phyloP scores from a whole-genome alignment of 2,329 filamentous ascomycete species.

The Talaromyces sp. region DNA sequence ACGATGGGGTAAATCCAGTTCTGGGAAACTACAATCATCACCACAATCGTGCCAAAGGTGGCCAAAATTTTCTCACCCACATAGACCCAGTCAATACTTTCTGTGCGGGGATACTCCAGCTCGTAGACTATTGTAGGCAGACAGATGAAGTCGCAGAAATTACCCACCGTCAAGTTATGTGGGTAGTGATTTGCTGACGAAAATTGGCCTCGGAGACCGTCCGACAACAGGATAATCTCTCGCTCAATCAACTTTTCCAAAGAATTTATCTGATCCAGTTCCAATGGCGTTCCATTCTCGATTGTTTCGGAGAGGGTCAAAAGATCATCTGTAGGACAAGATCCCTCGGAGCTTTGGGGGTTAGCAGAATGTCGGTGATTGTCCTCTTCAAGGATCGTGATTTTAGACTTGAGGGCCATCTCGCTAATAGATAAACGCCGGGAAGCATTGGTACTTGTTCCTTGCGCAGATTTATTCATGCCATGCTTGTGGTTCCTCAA shows the following conservation, averaged over 20 bases:
- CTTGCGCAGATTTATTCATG: background rate
- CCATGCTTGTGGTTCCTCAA: conserved; percentile 9
- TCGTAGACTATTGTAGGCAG: conserved; percentile 80
- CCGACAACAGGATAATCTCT: conserved; percentile 66
- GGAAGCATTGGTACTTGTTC: background rate
- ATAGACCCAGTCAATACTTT: conserved; percentile 72
- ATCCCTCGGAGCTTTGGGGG: conserved; percentile 13
- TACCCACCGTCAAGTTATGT: conserved; percentile 65
- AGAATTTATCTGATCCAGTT: conserved; percentile 57
- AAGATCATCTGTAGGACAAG: conserved; percentile 55
- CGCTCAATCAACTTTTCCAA: conserved; percentile 68
- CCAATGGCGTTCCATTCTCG: conserved; percentile 60
- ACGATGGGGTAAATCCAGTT: conserved; percentile 77
- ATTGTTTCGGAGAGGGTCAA: conserved; percentile 65
- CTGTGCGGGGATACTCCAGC: conserved; percentile 71
- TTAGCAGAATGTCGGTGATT: conserved; percentile 45
- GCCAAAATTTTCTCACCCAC: conserved; percentile 72
- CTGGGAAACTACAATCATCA: conserved; percentile 79
- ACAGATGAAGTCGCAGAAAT: conserved; percentile 73
- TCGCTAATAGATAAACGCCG: background rate
- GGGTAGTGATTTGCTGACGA: conserved; percentile 63
- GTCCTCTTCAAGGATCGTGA: conserved; percentile 31
- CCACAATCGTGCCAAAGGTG: conserved; percentile 67
- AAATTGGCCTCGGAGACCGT: conserved; percentile 67
- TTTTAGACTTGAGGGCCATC: conserved; percentile 1